A percentile compares a stretch with the other conserved stretches of the same genome.
Evolutionary conservation across 129 eudicot species (phyloP).

Genomic region (Logfia minima): DNA sequence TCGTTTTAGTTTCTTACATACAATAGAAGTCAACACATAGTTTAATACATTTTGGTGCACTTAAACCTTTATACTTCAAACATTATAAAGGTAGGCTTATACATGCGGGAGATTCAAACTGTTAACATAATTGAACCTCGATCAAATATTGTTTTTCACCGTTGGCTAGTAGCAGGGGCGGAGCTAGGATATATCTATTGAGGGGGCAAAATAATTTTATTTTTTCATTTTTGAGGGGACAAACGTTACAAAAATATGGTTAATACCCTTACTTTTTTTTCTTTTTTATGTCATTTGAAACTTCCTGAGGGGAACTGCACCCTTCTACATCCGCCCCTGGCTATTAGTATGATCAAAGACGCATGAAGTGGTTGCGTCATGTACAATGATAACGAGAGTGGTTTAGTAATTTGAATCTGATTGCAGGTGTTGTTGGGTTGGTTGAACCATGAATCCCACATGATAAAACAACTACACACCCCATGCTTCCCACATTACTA

Average conservation of each 20-base stretch:
- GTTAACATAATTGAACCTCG: background rate
- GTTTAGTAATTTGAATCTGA: conserved; percentile 21
- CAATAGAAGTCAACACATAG: no score
- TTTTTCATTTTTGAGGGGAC: no score
- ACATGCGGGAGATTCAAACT: background rate
- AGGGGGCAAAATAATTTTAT: no score
- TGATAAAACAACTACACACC: conserved; percentile 62
- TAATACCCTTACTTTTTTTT: no score
- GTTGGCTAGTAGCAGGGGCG: background rate
- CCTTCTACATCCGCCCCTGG: background rate
- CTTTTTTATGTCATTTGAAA: no score
- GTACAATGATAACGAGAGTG: conserved; percentile 25
- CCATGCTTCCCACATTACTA: conserved; percentile 31
- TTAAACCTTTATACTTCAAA: background rate
- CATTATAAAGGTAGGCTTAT: background rate
- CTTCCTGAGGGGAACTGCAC: no score
- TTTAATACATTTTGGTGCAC: no score
- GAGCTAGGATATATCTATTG: no score
- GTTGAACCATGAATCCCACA: conserved; percentile 61
- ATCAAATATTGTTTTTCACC: background rate
- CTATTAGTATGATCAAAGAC: conserved; percentile 17
- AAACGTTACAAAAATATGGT: no score
- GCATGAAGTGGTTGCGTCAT: conserved; percentile 36
- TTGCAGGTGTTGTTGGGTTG: conserved; percentile 32
- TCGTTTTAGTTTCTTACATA: no score